phyloP scores from a whole-genome alignment of 2,329 filamentous ascomycete species.

The Sclerotinia spermophila region DNA sequence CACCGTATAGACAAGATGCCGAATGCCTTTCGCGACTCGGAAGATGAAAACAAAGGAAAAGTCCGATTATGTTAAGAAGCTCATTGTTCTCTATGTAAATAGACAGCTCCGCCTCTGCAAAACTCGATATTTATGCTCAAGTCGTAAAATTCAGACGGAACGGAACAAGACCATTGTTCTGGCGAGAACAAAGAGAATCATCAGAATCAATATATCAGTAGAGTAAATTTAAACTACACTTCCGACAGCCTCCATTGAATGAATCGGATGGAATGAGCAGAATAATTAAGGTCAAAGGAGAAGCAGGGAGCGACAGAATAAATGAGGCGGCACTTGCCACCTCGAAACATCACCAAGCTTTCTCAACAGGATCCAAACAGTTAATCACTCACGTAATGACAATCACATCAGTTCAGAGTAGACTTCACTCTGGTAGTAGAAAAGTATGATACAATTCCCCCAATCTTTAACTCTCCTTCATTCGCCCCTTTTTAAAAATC shows the following conservation, averaged over 20 bases:
- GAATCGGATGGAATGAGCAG: too few relatives aligned
- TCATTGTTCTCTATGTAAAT: neutral
- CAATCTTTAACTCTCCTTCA: neutral
- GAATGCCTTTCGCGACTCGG: too few relatives aligned
- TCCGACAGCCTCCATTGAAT: too few relatives aligned
- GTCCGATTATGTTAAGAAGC: neutral
- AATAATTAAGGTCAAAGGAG: neutral
- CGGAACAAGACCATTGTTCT: neutral
- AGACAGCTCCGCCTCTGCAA: neutral
- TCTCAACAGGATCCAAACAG: too few relatives aligned
- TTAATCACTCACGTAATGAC: neutral
- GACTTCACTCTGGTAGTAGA: neutral
- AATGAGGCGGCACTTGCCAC: neutral
- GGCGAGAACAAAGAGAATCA: neutral
- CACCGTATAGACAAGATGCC: too few relatives aligned
- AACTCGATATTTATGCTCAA: neutral
- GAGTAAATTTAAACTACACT: neutral
- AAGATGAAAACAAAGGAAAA: too few relatives aligned
- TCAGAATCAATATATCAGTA: neutral
- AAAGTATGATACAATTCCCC: slow-evolving; percentile 5
- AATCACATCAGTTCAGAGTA: neutral
- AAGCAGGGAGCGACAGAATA: neutral
- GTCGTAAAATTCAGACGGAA: neutral
- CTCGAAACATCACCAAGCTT: too few relatives aligned
- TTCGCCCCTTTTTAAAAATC: too few relatives aligned